Evolutionary conservation across 305 asterid genomes (phyloP).

Genomic region (Petunia hybrid): DNA sequence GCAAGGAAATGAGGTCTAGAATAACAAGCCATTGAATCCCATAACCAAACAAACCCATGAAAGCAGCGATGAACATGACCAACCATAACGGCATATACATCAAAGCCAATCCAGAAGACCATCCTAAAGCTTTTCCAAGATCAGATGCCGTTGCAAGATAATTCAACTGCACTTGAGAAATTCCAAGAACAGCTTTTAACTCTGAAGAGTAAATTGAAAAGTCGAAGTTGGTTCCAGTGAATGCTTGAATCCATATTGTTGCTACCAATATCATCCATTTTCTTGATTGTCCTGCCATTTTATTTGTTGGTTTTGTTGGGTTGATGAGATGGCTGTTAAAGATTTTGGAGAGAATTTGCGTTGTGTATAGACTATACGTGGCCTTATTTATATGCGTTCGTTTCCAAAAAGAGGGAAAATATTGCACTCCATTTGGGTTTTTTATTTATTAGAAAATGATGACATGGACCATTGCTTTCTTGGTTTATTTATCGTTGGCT

Average conservation of each 20-base stretch:
- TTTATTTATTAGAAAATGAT: not conserved
- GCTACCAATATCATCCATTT: slow-evolving; percentile 89
- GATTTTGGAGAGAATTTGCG: not conserved
- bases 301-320: not conserved
- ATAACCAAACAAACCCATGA: slow-evolving; percentile 77
- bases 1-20: slow-evolving; percentile 52
- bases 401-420: not conserved
- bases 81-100: slow-evolving; percentile 66
- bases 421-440: not conserved
- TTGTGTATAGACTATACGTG: slow-evolving; percentile 35
- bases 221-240: slow-evolving; percentile 89
- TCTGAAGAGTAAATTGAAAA: slow-evolving; percentile 87
- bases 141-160: slow-evolving; percentile 93
- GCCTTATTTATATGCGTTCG: slow-evolving; percentile 40
- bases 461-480: not conserved
- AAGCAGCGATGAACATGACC: slow-evolving; percentile 72
- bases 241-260: slow-evolving; percentile 87
- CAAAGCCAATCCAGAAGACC: slow-evolving; percentile 89
- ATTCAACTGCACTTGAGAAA: slow-evolving; percentile 85
- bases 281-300: slow-evolving; percentile 65
- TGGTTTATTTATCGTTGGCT: too few species aligned
- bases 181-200: slow-evolving; percentile 66
- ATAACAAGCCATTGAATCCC: slow-evolving; percentile 84
- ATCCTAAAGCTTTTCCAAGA: slow-evolving; percentile 80
- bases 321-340: not conserved